Evolutionary conservation across 495 filamentous ascomycete species (phyloP).

Genomic region (Hypoxylon perforatum): DNA sequence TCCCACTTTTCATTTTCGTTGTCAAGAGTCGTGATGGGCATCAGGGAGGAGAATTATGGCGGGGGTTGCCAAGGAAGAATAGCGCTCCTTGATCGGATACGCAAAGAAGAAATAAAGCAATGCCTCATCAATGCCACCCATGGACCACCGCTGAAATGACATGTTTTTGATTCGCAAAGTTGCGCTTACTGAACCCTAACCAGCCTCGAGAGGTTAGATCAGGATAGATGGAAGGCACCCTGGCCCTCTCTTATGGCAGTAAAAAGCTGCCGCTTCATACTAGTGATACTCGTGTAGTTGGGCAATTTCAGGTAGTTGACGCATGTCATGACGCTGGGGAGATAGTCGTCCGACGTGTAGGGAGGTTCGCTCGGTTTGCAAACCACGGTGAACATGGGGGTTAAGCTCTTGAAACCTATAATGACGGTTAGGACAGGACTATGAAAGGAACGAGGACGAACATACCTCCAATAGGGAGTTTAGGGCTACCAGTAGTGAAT

Average conservation of each 20-base stretch:
- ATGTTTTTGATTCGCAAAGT: not conserved
- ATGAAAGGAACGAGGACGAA: slow-evolving; percentile 16
- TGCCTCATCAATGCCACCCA: slow-evolving; percentile 36
- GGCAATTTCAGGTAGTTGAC: slow-evolving; percentile 99
- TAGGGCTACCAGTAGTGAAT: slow-evolving; percentile 98
- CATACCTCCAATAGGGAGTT: slow-evolving; percentile 97
- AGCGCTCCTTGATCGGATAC: slow-evolving; percentile 9
- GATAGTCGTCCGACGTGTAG: slow-evolving; percentile 93
- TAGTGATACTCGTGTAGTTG: slow-evolving; percentile 86
- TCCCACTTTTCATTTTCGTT: slow-evolving; percentile 36
- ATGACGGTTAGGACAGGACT: slow-evolving; percentile 24
- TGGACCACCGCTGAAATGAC: slow-evolving; percentile 6
- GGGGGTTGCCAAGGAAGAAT: slow-evolving; percentile 23
- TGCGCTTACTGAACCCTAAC: not conserved
- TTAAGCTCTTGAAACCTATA: slow-evolving; percentile 93
- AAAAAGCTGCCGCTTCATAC: slow-evolving; percentile 78
- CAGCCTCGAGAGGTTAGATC: slow-evolving; percentile 26
- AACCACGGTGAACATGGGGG: slow-evolving; percentile 98
- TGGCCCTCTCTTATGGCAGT: slow-evolving; percentile 97
- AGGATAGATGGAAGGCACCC: slow-evolving; percentile 97
- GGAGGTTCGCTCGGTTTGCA: slow-evolving; percentile 97
- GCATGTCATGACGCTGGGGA: slow-evolving; percentile 99
- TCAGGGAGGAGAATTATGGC: slow-evolving; percentile 35
- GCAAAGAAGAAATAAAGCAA: slow-evolving; percentile 29
- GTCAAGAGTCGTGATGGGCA: slow-evolving; percentile 31